These are phyloP conservation scores for Mycena floridula DNA, from an alignment of 768 basidiomycete genomes.

Conservation along the genomic window DNA sequence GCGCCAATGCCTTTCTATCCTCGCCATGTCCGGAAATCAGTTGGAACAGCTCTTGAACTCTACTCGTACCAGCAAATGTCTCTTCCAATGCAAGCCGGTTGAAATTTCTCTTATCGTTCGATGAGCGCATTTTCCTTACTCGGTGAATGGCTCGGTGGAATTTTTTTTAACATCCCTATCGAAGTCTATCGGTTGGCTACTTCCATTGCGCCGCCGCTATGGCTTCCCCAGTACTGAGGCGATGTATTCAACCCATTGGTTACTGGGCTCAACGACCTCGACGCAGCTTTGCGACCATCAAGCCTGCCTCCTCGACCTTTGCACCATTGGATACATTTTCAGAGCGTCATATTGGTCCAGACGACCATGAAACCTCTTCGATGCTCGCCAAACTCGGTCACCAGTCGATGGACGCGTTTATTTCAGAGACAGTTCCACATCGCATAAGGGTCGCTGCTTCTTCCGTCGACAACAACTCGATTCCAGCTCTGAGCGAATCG, in stretches of 20 bases:
- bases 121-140: constrained; percentile 14
- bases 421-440: constrained; percentile 74
- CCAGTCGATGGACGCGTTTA: constrained; percentile 82
- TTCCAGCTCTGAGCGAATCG: constrained; percentile 78
- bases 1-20: no score
- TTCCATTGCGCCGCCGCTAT: no score
- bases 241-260: no score
- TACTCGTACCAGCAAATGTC: no score
- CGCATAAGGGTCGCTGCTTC: constrained; percentile 66
- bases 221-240: no score
- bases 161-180: constrained; percentile 11
- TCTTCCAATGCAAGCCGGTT: no score
- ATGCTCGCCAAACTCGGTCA: constrained; percentile 89
- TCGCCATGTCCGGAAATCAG: no score
- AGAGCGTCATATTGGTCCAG: constrained; percentile 90
- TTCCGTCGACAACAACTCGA: constrained; percentile 57
- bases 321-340: constrained; percentile 85
- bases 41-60: no score
- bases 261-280: no score
- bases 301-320: constrained; percentile 60
- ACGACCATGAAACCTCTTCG: constrained; percentile 65
- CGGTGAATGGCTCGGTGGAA: constrained; percentile 36
- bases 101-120: neutral
- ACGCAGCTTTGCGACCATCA: constrained; percentile 53
- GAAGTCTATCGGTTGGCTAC: no score